Evolutionary conservation across 2,329 filamentous ascomycete genomes (phyloP).

Genomic region (Xylariaceae sp.): DNA sequence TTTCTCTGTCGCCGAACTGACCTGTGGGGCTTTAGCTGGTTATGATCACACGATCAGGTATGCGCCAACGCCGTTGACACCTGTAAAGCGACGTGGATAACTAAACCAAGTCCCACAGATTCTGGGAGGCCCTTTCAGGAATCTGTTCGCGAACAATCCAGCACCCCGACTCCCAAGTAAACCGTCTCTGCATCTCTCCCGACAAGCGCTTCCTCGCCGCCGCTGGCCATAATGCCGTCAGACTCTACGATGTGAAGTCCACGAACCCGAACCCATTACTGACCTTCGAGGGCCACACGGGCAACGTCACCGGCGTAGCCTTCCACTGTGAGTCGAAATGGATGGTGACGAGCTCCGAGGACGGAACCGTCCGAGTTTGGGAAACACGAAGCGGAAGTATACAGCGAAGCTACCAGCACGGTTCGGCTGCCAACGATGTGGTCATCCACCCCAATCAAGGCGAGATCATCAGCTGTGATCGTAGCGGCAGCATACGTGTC

Average conservation of each 20-base stretch:
- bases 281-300: conserved; percentile 92
- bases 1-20: conserved; percentile 7
- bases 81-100: not conserved
- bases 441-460: conserved; percentile 99
- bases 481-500: conserved; percentile 84
- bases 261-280: conserved; percentile 93
- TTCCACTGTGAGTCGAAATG: conserved; percentile 99
- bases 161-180: conserved; percentile 96
- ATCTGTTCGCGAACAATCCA: conserved; percentile 98
- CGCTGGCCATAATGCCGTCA: conserved; percentile 74
- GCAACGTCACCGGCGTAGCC: conserved; percentile 91
- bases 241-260: conserved; percentile 97
- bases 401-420: conserved; percentile 90
- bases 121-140: conserved; percentile 96
- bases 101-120: conserved; percentile 35
- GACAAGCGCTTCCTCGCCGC: conserved; percentile 95
- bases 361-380: conserved; percentile 96
- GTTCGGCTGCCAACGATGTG: conserved; percentile 87
- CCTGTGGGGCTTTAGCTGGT: conserved; percentile 39
- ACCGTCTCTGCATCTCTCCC: conserved; percentile 94
- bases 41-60: conserved; percentile 60
- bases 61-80: conserved; percentile 8
- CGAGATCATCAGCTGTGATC: conserved; percentile 94
- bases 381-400: conserved; percentile 80
- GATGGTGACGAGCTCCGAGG: conserved; percentile 98